These are phyloP conservation scores for Debaryomycetaceae sp. DNA, from an alignment of 1,139 yeast genomes.

Conservation along the genomic window DNA sequence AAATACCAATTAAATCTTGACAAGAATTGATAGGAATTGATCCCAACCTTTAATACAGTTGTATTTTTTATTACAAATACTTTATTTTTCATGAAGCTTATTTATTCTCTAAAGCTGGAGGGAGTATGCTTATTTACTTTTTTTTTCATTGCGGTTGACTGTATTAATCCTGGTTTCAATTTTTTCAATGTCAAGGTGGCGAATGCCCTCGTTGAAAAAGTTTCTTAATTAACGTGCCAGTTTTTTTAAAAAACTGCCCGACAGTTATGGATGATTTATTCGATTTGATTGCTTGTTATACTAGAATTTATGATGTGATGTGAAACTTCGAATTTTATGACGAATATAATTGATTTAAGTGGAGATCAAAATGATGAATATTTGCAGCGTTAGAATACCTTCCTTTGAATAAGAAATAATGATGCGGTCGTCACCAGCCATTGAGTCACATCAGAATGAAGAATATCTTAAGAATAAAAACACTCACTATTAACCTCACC, in stretches of 20 bases:
- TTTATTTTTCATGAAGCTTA: not conserved
- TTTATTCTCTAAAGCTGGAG: not conserved
- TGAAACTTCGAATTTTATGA: conserved; percentile 1
- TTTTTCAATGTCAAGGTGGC: not conserved
- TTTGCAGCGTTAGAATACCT: not conserved
- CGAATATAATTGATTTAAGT: conserved; percentile 22
- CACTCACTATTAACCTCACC: not conserved
- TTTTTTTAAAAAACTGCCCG: no score
- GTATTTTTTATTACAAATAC: not conserved
- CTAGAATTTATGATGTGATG: conserved; percentile 5
- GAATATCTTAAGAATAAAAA: not conserved
- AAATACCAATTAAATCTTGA: not conserved
- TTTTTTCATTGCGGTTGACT: not conserved
- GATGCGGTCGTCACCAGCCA: not conserved
- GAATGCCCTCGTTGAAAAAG: not conserved
- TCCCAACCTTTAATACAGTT: not conserved
- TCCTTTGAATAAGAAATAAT: not conserved
- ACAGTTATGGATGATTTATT: not conserved
- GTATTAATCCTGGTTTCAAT: not conserved
- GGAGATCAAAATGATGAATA: not conserved
- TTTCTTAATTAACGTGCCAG: not conserved
- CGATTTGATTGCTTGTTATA: conserved; percentile 1
- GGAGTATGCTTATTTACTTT: not conserved
- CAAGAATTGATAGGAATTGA: not conserved
- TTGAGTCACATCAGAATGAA: not conserved